Evolutionary conservation across 345 rosid species (phyloP), one percentile per base, ranked within the genome.

Genomic region (Stellera chamaejasme): DNA sequence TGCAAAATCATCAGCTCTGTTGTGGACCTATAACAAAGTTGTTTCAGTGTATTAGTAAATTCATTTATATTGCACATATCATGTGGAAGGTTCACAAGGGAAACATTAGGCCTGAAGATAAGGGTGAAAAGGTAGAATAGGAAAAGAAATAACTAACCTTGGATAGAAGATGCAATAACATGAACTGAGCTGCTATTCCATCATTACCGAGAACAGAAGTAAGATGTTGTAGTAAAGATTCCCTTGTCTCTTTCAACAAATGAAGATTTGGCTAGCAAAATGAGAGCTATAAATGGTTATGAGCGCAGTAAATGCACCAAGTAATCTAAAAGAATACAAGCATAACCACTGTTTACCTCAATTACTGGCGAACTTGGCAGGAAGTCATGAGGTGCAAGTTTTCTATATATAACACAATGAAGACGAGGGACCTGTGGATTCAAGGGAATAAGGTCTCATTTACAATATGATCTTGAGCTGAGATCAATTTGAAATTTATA

Each of bases 111-210:
- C 10, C 13, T 47, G 19, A 13, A 19, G 19, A 47, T 11, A 7
- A 45, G 14, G 48, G 14, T 6, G 19, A 32, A 32, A 32, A 19
- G 23, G 23, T 46, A 46, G n/a, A 47, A 45, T 3, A n/a, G 12
- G 23, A 15, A 48, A 52, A 55, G 14, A n/a, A 58, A 58, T 6
- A 8, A 51, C 52, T 23, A 68, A 84, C 97, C 82, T 60, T 79
- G 15, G 99, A 87, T 42, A 93, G 77, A 56, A 93, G 92, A 80
- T 89, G 97, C 74, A 89, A 62, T 58, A 93, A 55, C 63, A 88
- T 60, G 50, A 79, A 77, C 44, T 86, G 79, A 55, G 95, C 88
- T 13, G 90, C 94, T 43, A 88, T 42, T 27, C 71, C 79, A 62
- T 92, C 98, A 70, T 84, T 84, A 53, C 98, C 95, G 36, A 88